Evolutionary conservation across 164 flowering plant species (phyloP), one percentile per base, ranked within the genome.

Genomic region (Hamamelis virginiana): DNA sequence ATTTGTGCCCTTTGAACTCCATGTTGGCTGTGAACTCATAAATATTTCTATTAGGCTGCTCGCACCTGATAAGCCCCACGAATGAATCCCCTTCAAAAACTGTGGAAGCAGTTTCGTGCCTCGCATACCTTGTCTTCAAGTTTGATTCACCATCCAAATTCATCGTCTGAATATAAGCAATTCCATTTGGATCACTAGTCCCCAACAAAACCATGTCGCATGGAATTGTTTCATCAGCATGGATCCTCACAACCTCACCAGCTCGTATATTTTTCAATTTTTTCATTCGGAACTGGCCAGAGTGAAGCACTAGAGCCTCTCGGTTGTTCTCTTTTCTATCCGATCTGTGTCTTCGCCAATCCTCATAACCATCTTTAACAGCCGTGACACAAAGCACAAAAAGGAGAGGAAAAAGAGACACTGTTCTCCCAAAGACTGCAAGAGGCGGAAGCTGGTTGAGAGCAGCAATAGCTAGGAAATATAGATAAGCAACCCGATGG

Each of bases 381-480:
- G 98, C 96, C 8, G 98, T 92, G 65, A 92, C 98, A 67, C 82
- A 81, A 51, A 92, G 89, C 71, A 92, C 98, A 78, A 92, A 89
- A 27, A 91, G 83, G 41, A 92, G 93, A 21, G 98, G 98, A 61
- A 92, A 88, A 70, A 92, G 96, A 26, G 98, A 92, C 26, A 84
- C 98, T 0, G 96, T 90, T 81, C 98, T 87, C 56, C 98, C 98
- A 80, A 92, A 92, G 33, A 92, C 98, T 6, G 98, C 98, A 73
- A 92, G 96, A 22, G 96, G 96, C 8, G 98, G 98, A 68, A 92
- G 95, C 86, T 92, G 98, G 65, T 92, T 92, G 72, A 92, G 88
- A 69, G 85, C 94, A 77, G 96, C 98, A 74, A 92, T 92, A 23
- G 88, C 96, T 21, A 92, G 79, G 67, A 92, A 92, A 79, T 92